Evolutionary conservation across 2,329 filamentous ascomycete species (phyloP).

Genomic region (Fusarium virguliforme): DNA sequence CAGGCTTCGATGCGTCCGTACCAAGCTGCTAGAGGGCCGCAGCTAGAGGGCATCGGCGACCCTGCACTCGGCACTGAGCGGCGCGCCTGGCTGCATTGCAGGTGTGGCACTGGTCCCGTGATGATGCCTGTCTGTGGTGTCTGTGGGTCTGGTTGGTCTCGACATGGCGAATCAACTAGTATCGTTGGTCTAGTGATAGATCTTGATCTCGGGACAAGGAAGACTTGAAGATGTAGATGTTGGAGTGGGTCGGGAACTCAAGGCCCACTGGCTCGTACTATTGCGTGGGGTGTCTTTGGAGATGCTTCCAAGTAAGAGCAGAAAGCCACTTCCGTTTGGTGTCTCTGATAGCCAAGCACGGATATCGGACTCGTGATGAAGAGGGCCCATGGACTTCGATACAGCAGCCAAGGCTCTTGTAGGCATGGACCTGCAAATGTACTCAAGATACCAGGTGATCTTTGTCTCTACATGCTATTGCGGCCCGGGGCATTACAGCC

Average conservation of each 20-base stretch:
- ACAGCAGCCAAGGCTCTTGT: constrained; percentile 32
- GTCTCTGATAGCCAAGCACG: constrained; percentile 7
- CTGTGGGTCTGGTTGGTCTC: constrained; percentile 25
- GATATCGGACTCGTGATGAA: not conserved
- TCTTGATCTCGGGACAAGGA: constrained; percentile 14
- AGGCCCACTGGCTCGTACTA: constrained; percentile 3
- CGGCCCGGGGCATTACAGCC: not conserved
- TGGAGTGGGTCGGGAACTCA: constrained; percentile 13
- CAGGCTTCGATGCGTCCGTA: constrained; percentile 9
- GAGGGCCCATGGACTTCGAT: not conserved
- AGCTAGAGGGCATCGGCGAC: constrained; percentile 9
- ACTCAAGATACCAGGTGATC: constrained; percentile 7
- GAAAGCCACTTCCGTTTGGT: constrained; percentile 23
- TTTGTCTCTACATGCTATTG: constrained; percentile 2
- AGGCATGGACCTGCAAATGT: constrained; percentile 22
- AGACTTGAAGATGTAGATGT: constrained; percentile 11
- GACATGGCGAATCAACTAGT: constrained; percentile 17
- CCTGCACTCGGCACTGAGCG: not conserved
- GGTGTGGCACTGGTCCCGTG: constrained; percentile 42
- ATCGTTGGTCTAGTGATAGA: constrained; percentile 11
- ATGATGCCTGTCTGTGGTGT: constrained; percentile 45
- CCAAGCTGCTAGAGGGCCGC: not conserved
- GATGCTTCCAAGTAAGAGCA: not conserved
- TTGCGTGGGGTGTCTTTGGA: not conserved
- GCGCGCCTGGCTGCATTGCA: constrained; percentile 16